phyloP scores from a whole-genome alignment of 352 stramenopile species.

The Phytophthora pistaciae region DNA sequence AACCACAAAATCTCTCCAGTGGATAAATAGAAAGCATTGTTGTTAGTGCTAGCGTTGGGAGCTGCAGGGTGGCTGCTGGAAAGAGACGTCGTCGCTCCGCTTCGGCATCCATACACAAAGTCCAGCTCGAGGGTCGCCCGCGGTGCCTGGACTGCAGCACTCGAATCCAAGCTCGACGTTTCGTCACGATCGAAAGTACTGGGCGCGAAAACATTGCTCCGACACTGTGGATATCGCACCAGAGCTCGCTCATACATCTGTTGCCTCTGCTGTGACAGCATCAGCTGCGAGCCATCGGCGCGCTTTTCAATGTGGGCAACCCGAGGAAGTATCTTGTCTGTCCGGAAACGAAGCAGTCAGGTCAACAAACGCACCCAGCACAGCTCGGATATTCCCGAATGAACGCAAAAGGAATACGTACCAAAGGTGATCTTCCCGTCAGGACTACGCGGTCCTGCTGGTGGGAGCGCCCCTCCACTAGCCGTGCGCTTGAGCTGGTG shows the following conservation, averaged over 20 bases:
- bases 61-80: constrained; percentile 34
- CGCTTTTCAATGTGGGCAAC: constrained; percentile 80
- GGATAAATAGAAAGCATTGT: constrained; percentile 62
- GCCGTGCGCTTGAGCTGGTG: constrained; percentile 55
- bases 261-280: constrained; percentile 67
- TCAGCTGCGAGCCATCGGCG: constrained; percentile 43
- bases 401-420: constrained; percentile 20
- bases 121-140: constrained; percentile 59
- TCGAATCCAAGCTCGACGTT: constrained; percentile 22
- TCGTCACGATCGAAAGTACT: constrained; percentile 52
- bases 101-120: constrained; percentile 71
- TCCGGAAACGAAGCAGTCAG: neutral
- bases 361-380: neutral
- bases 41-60: constrained; percentile 49
- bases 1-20: constrained; percentile 76
- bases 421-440: constrained; percentile 76
- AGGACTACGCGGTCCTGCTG: constrained; percentile 46
- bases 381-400: neutral
- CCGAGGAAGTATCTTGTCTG: constrained; percentile 77
- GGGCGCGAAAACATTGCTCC: constrained; percentile 73
- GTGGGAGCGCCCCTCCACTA: constrained; percentile 29
- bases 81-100: constrained; percentile 32
- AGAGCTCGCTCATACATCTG: constrained; percentile 71
- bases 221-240: constrained; percentile 70
- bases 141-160: constrained; percentile 18